Percentiles rank a stretch among this genome's conserved stretches.
These are phyloP conservation scores for Diaporthe citrichinensis DNA, from an alignment of 2,329 filamentous ascomycete species.

Conservation along the genomic window DNA sequence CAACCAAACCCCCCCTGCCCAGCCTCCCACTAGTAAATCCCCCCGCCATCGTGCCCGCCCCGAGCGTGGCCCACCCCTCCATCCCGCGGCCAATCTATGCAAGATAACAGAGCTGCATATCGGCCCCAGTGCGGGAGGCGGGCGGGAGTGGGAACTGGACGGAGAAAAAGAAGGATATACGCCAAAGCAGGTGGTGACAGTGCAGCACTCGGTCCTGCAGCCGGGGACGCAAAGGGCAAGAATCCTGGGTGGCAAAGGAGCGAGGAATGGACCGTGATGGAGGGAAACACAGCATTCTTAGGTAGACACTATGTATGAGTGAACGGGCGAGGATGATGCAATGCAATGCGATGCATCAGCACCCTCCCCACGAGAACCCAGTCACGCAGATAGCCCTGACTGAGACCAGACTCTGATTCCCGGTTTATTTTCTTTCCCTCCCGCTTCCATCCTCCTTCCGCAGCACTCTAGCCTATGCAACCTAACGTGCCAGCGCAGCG, in stretches of 20 bases:
- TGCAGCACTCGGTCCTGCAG: constrained; percentile 13
- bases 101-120: constrained; percentile 31
- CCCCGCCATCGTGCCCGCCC: constrained; percentile 9
- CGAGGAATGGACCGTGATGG: background rate
- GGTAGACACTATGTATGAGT: background rate
- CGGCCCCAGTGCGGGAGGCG: constrained; percentile 1
- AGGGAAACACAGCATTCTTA: background rate
- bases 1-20: background rate
- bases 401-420: background rate
- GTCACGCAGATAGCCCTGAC: too few species aligned
- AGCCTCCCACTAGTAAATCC: background rate
- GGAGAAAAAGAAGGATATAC: background rate
- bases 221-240: constrained; percentile 11
- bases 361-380: background rate
- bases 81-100: constrained; percentile 22
- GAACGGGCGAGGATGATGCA: background rate
- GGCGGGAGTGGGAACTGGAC: background rate
- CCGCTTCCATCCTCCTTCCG: constrained; percentile 14
- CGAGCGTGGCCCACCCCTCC: background rate
- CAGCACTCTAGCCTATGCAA: background rate
- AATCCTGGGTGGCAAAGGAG: background rate
- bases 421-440: constrained; percentile 5
- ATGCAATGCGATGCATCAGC: constrained; percentile 22
- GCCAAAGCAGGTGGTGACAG: background rate
- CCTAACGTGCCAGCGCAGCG: background rate